Base-by-base conservation (phyloP, 345 rosid species). In the Rhodamnia argentea region DNA sequence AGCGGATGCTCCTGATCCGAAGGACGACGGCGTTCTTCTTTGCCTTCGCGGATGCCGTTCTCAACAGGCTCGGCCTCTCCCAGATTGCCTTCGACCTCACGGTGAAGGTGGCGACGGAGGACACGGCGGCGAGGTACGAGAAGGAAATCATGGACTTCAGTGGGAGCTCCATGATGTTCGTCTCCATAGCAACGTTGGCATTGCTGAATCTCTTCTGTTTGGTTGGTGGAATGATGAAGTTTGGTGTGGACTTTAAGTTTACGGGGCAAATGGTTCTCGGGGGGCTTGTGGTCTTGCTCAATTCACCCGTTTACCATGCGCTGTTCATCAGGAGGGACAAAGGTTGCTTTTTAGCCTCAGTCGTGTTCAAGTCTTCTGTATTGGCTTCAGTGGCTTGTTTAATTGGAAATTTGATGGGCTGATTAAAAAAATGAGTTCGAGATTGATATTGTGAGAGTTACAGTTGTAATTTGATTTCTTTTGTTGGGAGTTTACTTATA, bases 121-220 rank as follows among this genome's bases (percentile, higher is more conserved):
- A 92, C 51, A 91, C 89, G 10, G 44, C 60, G 26, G 78, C 85
- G 59, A 87, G 92, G 86, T 91, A 91, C 24, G 84, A 86, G 20
- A 74, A 87, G 82, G 92, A 90, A 86, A 53, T 89, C 23, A 87
- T 91, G 87, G 94, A 91, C 75, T 92, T 92, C 16, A 92, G 90
- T 29, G 87, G 86, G 87, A 84, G 90, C 8, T 86, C 90, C 12
- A 24, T 82, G 8, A 88, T 90, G 90, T 90, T 92, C 83, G 87
- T 88, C 9, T 84, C 89, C 4, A 20, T 90, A 40, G 88, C 90
- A 52, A 85, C 93, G 56, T 55, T 90, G 56, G 93, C 92, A 85
- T 54, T 91, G 90, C 86, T 92, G 3, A 92, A 92, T 78, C 86
- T 91, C 8, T 85, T 90, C 57, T 29, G 90, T 52, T 83, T 92